Percentiles rank a stretch among this genome's conserved stretches.
These are phyloP conservation scores for Scedosporium dehoogii DNA, from an alignment of 2,329 filamentous ascomycete genomes.

Conservation along the genomic window DNA sequence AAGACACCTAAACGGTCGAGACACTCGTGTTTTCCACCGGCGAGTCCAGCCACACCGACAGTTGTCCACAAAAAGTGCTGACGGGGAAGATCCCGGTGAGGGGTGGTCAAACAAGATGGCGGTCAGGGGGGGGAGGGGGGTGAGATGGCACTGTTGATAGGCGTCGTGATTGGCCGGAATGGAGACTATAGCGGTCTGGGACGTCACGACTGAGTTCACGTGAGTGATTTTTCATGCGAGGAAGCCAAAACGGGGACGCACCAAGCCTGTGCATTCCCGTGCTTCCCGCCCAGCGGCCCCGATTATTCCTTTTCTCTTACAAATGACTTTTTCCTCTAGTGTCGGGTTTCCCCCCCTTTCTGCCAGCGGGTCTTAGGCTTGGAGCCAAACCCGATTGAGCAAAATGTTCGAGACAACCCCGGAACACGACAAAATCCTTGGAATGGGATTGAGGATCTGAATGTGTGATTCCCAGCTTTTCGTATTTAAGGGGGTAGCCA, in stretches of 20 bases:
- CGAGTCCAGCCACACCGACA: no score
- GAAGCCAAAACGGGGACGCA: constrained; percentile 1
- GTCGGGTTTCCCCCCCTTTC: not conserved
- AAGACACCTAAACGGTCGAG: no score
- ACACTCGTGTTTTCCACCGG: no score
- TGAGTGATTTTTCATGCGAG: constrained; percentile 5
- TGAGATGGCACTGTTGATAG: not conserved
- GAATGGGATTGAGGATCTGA: not conserved
- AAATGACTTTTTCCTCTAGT: not conserved
- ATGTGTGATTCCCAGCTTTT: no score
- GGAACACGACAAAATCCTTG: not conserved
- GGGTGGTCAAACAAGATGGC: not conserved
- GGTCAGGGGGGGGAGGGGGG: not conserved
- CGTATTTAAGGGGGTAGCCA: no score
- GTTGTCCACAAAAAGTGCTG: not conserved
- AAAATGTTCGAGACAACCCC: not conserved
- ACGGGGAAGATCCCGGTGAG: not conserved
- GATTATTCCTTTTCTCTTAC: not conserved
- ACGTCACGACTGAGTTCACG: not conserved
- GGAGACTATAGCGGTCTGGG: not conserved
- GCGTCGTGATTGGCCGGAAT: not conserved
- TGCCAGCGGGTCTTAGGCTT: not conserved
- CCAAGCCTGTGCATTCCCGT: constrained; percentile 6
- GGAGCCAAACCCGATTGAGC: not conserved
- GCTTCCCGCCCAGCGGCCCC: constrained; percentile 2